A percentile compares a stretch with the other conserved stretches of the same genome.
Conservation (phyloP, 495 filamentous ascomycete species). For the Emericellopsis terricola region DNA sequence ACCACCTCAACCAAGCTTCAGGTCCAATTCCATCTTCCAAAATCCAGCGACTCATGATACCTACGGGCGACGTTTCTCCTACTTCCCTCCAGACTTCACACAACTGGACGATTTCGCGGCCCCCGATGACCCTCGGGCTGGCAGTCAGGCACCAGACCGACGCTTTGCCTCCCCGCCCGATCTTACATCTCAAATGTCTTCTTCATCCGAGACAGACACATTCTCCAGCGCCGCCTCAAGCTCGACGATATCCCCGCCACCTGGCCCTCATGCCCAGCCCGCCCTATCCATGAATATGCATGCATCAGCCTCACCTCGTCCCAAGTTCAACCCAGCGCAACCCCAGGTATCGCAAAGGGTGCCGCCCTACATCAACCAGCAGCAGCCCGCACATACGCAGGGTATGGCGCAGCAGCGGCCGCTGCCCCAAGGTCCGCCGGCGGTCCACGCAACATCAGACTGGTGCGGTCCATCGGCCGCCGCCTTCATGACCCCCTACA, state of each 20-base stretch:
- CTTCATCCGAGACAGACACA: no score
- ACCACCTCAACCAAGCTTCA: conserved; percentile 24
- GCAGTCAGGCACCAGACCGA: no score
- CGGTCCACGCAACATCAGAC: conserved; percentile 13
- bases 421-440: conserved; percentile 9
- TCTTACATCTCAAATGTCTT: background rate
- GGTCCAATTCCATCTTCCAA: conserved; percentile 37
- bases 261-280: conserved; percentile 5
- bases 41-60: conserved; percentile 25
- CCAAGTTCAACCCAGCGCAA: conserved; percentile 5
- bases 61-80: conserved; percentile 29
- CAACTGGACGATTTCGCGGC: conserved; percentile 10
- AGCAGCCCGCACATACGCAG: conserved; percentile 6
- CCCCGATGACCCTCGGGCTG: conserved; percentile 6
- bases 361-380: conserved; percentile 19
- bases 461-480: conserved; percentile 33
- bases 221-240: conserved; percentile 8
- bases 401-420: conserved; percentile 18
- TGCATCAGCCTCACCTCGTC: background rate
- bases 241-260: conserved; percentile 10
- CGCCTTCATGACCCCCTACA: conserved; percentile 29
- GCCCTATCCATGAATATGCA: background rate
- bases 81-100: conserved; percentile 32
- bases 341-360: conserved; percentile 5
- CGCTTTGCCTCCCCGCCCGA: conserved; percentile 1